Evolutionary conservation across 345 rosid species (phyloP), one percentile per base, ranked within the genome.

Genomic region (Citrus glauca): DNA sequence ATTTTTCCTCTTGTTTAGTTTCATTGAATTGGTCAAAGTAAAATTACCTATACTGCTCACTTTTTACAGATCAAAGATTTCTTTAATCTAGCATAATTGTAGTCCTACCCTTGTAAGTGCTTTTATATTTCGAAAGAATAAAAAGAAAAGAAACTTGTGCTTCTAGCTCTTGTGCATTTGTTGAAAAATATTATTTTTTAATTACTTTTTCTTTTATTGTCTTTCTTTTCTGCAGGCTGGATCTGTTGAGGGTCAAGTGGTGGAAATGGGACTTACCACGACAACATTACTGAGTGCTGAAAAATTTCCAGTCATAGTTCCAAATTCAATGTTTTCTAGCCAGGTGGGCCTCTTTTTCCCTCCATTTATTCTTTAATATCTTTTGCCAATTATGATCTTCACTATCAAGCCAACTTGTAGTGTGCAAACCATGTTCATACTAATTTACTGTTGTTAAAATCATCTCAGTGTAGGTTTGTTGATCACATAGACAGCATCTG

Each of bases 321-420:
- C 98, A 25, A 96, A 96, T 88, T 90, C 99, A 28, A 78, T 94
- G 82, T 92, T 96, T 85, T 96, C 97, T 50, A 94, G 99, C 79
- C 99, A 96, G 98, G 99, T 94, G 63, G 79, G 71, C 48, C 40
- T 71, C 1, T 19, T 62, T 68, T 30, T 66, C 33, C 27, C 60
- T 63, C 62, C 48, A 7, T 63, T 37, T 16, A 2, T 24, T 61
- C 76, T 32, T 75, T 60, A 24, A 17, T 77, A 45, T 38, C 25
- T 45, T 45, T 53, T 61, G 8, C 45, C 9, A 25, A 60, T 60
- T 27, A 62, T 63, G 63, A 32, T 45, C 32, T 62, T 13, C 32
- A 11, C n/a, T 55, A 37, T n/a, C 53, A 30, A 30, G 17, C 65
- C 66, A 28, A 38, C 55, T 65, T 9, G 11, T 24, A 19, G 14